Base-by-base conservation (phyloP, 2,329 filamentous ascomycete species). In the Cytospora piceae region DNA sequence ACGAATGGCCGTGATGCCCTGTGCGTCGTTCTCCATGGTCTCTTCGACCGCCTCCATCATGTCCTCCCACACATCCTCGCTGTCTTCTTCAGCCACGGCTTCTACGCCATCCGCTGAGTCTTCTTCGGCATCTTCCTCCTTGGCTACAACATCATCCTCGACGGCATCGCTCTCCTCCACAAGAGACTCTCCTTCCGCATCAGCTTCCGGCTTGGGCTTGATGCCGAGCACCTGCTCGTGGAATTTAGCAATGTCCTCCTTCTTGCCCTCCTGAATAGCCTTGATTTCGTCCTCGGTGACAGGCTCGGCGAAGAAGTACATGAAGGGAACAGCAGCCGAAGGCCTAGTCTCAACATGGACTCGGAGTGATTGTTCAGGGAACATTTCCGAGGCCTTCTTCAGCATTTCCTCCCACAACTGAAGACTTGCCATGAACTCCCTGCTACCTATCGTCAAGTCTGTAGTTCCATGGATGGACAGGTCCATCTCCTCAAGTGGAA, bases 241-340 rank as follows among this genome's bases (percentile, higher is more conserved):
- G 70, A 92, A 92, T 15, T 85, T 85, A 57, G 90, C 87, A 27
- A 93, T 84, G 39, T 86, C 84, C 22, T 81, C 85, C 69, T 87
- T 86, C 65, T 86, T 88, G 17, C 82, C 82, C 27, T 82, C 85
- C 74, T 98, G 94, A n/a, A 95, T 91, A 15, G 78, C 76, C 22
- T 90, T 80, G 68, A 96, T 92, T 61, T 92, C 83, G 6, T 88
- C 84, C 6, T 91, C 85, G 0, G 85, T 85, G 61, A 98, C 88
- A 4, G 95, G 94, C 75, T 96, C 90, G 17, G 90, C 94, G 73
- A 97, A 96, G 61, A 98, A 87, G 73, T 96, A 94, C 86, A 97
- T 94, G 71, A 90, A 88, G 0, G 90, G 85, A 3, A 81, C 76
- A 12, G 66, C 68, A 1, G 76, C 76, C 9, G 81, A 82, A 1